Percentiles rank a stretch among this genome's conserved stretches.
Conservation (phyloP, 805 yeast species). For the Candida tallmaniae region DNA sequence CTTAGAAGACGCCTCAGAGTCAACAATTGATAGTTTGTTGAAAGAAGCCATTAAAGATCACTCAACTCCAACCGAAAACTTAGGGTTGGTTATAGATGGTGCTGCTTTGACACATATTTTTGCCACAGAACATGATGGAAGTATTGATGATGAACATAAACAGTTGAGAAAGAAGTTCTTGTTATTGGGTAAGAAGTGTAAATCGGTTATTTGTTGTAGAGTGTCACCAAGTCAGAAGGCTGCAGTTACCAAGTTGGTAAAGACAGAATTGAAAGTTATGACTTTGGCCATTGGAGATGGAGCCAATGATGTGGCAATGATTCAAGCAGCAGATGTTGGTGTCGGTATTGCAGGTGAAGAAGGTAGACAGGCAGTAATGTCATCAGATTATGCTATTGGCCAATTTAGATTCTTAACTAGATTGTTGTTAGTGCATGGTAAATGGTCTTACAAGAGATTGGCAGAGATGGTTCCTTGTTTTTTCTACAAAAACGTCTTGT, state of each 20-base stretch:
- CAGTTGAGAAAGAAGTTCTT: slow-evolving; percentile 48
- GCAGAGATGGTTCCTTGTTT: slow-evolving; percentile 78
- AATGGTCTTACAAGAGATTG: slow-evolving; percentile 73
- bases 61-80: slow-evolving; percentile 52
- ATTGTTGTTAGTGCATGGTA: slow-evolving; percentile 71
- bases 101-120: slow-evolving; percentile 50
- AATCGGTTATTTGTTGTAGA: slow-evolving; percentile 76
- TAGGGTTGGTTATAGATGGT: slow-evolving; percentile 70
- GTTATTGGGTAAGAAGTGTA: slow-evolving; percentile 68
- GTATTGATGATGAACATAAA: slow-evolving; percentile 7
- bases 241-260: slow-evolving; percentile 63
- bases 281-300: slow-evolving; percentile 84
- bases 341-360: slow-evolving; percentile 87
- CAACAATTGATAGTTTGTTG: slow-evolving; percentile 34
- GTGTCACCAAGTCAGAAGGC: slow-evolving; percentile 86
- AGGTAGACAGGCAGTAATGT: slow-evolving; percentile 85
- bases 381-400: slow-evolving; percentile 78
- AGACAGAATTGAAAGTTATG: slow-evolving; percentile 61
- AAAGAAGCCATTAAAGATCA: slow-evolving; percentile 55
- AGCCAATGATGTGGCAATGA: slow-evolving; percentile 85
- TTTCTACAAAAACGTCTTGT: slow-evolving; percentile 72
- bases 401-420: slow-evolving; percentile 68
- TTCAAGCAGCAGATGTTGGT: slow-evolving; percentile 80
- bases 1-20: slow-evolving; percentile 31
- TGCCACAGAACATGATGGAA: slow-evolving; percentile 4